phyloP scores from a whole-genome alignment of 1,284 basidiomycete species.

The Marasmius fiardii region DNA sequence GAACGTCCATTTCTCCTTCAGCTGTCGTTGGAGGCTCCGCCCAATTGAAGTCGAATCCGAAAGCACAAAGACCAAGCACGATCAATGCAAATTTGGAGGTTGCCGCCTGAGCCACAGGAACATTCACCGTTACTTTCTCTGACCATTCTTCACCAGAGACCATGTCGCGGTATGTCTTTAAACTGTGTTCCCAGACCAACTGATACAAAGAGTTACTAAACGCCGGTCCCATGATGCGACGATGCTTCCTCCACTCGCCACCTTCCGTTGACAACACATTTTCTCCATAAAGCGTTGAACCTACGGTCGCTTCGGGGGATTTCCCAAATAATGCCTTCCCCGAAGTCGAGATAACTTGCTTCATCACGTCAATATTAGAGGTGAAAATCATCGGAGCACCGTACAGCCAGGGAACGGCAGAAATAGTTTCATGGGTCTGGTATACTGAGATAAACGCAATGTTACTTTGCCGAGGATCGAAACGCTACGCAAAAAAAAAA shows the following conservation, averaged over 20 bases:
- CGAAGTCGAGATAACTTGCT: slow-evolving; percentile 10
- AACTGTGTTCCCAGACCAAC: slow-evolving; percentile 11
- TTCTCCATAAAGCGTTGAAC: slow-evolving; percentile 7
- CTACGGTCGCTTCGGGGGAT: too few species aligned
- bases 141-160: slow-evolving; percentile 8
- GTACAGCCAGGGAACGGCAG: slow-evolving; percentile 9
- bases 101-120: slow-evolving; percentile 2
- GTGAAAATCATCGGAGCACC: slow-evolving; percentile 10
- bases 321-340: too few species aligned
- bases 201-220: slow-evolving; percentile 12
- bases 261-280: slow-evolving; percentile 12
- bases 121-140: background rate
- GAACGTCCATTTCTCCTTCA: slow-evolving; percentile 7
- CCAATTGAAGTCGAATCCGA: slow-evolving; percentile 12
- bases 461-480: too few species aligned
- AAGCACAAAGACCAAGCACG: slow-evolving; percentile 11
- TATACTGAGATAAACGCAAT: slow-evolving; percentile 4
- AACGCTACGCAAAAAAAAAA: too few species aligned
- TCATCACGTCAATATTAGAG: slow-evolving; percentile 13
- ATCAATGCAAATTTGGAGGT: slow-evolving; percentile 13
- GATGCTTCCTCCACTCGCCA: slow-evolving; percentile 12
- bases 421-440: slow-evolving; percentile 10
- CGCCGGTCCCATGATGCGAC: slow-evolving; percentile 15
- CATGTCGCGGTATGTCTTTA: slow-evolving; percentile 13
- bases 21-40: slow-evolving; percentile 6